These are phyloP conservation scores for Dactylis glomerata DNA, from an alignment of 176 grass and related monocot species.

Conservation along the genomic window DNA sequence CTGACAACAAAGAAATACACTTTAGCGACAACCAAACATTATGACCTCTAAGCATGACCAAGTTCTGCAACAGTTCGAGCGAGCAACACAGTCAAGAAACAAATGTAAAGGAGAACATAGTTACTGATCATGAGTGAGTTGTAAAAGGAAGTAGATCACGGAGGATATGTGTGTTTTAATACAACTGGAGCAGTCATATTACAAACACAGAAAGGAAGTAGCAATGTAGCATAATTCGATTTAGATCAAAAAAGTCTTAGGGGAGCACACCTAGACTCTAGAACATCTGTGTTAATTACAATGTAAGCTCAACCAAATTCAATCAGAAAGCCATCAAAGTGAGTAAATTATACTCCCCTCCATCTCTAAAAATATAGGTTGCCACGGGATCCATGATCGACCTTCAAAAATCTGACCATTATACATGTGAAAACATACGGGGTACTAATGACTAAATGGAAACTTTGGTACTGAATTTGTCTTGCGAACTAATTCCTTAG, in stretches of 20 bases:
- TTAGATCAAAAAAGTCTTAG: not conserved
- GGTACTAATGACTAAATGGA: not conserved
- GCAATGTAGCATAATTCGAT: not conserved
- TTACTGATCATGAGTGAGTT: not conserved
- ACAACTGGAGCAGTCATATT: conserved; percentile 7
- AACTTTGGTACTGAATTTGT: not conserved
- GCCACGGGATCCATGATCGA: not conserved
- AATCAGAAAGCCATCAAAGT: conserved; percentile 22
- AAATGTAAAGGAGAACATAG: not conserved
- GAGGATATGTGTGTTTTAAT: not conserved
- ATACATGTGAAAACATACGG: not conserved
- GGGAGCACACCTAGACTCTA: not conserved
- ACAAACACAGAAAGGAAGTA: not conserved
- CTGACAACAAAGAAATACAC: conserved; percentile 12
- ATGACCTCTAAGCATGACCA: not conserved
- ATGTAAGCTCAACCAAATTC: conserved; percentile 1
- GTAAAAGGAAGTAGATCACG: not conserved
- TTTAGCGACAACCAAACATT: conserved; percentile 17
- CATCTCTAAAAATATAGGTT: not conserved
- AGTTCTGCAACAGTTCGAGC: not conserved
- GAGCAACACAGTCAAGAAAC: conserved; percentile 1
- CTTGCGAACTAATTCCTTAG: not conserved
- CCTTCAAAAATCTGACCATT: not conserved
- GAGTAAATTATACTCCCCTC: not conserved
- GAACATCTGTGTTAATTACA: not conserved